phyloP scores from a whole-genome alignment of 1,284 basidiomycete species.

The Cryptococcus sp. region DNA sequence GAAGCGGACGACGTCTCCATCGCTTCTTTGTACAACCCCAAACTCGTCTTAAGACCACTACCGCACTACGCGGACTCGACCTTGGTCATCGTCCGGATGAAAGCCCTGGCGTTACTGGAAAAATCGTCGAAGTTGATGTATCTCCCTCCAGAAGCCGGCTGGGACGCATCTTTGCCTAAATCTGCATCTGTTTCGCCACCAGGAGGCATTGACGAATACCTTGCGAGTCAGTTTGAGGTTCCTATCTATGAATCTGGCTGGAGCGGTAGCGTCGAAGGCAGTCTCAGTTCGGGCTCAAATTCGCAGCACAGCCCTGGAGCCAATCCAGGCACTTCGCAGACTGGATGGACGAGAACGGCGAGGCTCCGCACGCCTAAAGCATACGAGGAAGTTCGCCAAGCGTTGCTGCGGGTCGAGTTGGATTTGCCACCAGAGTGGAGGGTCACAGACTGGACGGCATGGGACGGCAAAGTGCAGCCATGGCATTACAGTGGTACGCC shows the following conservation, averaged over 20 bases:
- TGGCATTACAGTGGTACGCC: slow-evolving; percentile 29
- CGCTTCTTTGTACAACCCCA: slow-evolving; percentile 20
- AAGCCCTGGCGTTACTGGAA: slow-evolving; percentile 36
- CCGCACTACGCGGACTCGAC: slow-evolving; percentile 28
- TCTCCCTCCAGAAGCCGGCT: slow-evolving; percentile 36
- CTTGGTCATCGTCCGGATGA: slow-evolving; percentile 29
- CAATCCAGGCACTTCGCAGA: not conserved
- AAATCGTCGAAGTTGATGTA: slow-evolving; percentile 44
- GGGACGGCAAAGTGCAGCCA: slow-evolving; percentile 31
- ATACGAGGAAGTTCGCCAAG: slow-evolving; percentile 32
- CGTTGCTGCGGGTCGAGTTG: slow-evolving; percentile 32
- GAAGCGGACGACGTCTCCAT: slow-evolving; percentile 34
- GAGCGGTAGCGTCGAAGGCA: slow-evolving; percentile 1
- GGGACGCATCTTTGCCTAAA: slow-evolving; percentile 15
- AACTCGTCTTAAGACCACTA: slow-evolving; percentile 4
- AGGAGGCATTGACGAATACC: slow-evolving; percentile 32
- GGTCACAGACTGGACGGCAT: slow-evolving; percentile 35
- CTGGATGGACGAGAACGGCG: slow-evolving; percentile 33
- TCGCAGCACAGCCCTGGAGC: not conserved
- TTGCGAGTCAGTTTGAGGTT: slow-evolving; percentile 7
- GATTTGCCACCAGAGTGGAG: slow-evolving; percentile 40
- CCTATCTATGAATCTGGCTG: not conserved
- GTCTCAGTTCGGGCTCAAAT: not conserved
- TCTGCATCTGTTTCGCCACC: slow-evolving; percentile 10
- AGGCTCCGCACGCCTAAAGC: slow-evolving; percentile 38